These are phyloP conservation scores for Schrenkiella parvula DNA, from an alignment of 345 rosid species.

Conservation along the genomic window DNA sequence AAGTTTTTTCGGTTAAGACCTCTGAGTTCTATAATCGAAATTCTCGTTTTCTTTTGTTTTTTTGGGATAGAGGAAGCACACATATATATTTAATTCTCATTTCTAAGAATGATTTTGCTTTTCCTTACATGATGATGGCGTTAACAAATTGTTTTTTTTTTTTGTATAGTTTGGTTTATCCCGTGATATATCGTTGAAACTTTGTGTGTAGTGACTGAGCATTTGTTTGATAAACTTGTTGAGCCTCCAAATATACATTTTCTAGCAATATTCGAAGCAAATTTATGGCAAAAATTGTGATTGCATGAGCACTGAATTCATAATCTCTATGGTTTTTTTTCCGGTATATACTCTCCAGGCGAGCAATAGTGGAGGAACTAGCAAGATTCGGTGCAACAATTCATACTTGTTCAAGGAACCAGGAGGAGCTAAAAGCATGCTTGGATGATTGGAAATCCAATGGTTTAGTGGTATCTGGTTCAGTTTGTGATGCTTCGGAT, in stretches of 20 bases:
- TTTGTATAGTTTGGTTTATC: not conserved
- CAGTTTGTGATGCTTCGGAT: slow-evolving; percentile 65
- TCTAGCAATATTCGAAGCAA: not conserved
- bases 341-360: slow-evolving; percentile 45
- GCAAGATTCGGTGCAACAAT: slow-evolving; percentile 65
- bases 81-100: not conserved
- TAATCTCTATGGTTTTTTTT: too few species aligned
- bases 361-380: slow-evolving; percentile 69
- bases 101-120: not conserved
- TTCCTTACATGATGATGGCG: not conserved
- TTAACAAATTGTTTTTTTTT: not conserved
- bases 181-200: too few species aligned
- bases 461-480: slow-evolving; percentile 64
- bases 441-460: slow-evolving; percentile 52
- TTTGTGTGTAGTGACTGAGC: too few species aligned
- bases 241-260: not conserved
- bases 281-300: not conserved
- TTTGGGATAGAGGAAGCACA: not conserved
- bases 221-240: not conserved
- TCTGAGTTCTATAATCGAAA: not conserved
- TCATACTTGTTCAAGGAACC: slow-evolving; percentile 78
- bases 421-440: slow-evolving; percentile 51
- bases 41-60: not conserved
- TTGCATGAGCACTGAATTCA: not conserved
- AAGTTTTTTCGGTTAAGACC: not conserved